phyloP scores from a whole-genome alignment of 176 grass and related monocot genomes.

The Dactylis glomerata region DNA sequence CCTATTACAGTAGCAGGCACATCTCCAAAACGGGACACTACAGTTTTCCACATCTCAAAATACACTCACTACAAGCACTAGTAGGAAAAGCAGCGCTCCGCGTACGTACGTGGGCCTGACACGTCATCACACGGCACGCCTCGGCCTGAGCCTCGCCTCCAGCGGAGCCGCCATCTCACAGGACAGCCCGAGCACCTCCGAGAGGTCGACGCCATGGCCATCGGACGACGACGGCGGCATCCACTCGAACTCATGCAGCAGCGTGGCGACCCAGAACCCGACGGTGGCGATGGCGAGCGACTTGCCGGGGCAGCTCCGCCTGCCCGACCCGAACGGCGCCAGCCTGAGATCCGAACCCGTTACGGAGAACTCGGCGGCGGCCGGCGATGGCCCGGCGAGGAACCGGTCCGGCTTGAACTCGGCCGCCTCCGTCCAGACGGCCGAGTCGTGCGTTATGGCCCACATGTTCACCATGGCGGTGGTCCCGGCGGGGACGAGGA shows the following conservation, averaged over 20 bases:
- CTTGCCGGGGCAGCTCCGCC: slow-evolving; percentile 75
- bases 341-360: slow-evolving; percentile 65
- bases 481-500: slow-evolving; percentile 50
- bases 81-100: not conserved
- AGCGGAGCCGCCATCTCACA: slow-evolving; percentile 80
- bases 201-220: slow-evolving; percentile 36
- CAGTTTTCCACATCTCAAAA: not conserved
- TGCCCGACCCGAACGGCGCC: slow-evolving; percentile 72
- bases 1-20: not conserved
- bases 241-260: slow-evolving; percentile 76
- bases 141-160: slow-evolving; percentile 34
- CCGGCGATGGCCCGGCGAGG: not conserved
- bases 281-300: slow-evolving; percentile 60
- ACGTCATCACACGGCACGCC: slow-evolving; percentile 12
- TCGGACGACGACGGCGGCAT: not conserved
- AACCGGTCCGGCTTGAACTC: slow-evolving; percentile 60
- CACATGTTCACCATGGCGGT: slow-evolving; percentile 95
- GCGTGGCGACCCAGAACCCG: slow-evolving; percentile 51
- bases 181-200: slow-evolving; percentile 73
- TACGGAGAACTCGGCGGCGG: not conserved
- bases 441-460: slow-evolving; percentile 66
- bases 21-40: not conserved
- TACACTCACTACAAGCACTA: not conserved
- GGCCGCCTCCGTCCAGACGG: slow-evolving; percentile 37
- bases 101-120: not conserved